Conservation (phyloP, 306 rosid species). For the Rosa multiflora region DNA sequence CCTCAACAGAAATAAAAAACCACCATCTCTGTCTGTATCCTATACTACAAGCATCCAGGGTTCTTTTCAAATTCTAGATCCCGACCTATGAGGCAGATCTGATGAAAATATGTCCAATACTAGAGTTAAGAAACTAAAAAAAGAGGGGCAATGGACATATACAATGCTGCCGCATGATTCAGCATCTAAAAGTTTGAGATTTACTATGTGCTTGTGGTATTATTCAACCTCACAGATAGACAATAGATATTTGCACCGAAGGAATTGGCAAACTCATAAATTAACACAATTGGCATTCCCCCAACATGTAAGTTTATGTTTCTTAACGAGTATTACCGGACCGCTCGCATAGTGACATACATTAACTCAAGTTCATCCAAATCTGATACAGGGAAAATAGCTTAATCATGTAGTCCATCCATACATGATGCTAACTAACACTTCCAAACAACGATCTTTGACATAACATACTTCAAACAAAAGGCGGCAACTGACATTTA, state of each 20-base stretch:
- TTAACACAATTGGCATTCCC: slow-evolving; percentile 14
- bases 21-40: background rate
- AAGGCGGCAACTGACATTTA: slow-evolving; percentile 37
- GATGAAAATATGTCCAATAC: background rate
- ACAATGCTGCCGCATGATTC: too few relatives aligned
- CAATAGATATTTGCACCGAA: background rate
- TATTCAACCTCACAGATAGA: background rate
- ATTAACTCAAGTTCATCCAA: slow-evolving; percentile 47
- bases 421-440: slow-evolving; percentile 37
- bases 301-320: slow-evolving; percentile 12
- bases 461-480: slow-evolving; percentile 32
- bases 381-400: slow-evolving; percentile 15
- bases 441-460: slow-evolving; percentile 30
- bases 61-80: background rate
- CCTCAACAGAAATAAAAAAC: background rate
- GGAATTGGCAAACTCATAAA: background rate
- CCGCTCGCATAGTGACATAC: slow-evolving; percentile 38
- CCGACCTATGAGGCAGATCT: background rate
- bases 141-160: too few relatives aligned
- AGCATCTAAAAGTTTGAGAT: background rate
- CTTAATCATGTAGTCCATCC: slow-evolving; percentile 25
- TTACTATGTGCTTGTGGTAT: background rate
- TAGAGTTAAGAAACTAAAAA: too few relatives aligned
- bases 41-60: background rate
- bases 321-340: slow-evolving; percentile 35